Conservation (phyloP, 1,284 basidiomycete genomes). For the Rhizoctonia solani region DNA sequence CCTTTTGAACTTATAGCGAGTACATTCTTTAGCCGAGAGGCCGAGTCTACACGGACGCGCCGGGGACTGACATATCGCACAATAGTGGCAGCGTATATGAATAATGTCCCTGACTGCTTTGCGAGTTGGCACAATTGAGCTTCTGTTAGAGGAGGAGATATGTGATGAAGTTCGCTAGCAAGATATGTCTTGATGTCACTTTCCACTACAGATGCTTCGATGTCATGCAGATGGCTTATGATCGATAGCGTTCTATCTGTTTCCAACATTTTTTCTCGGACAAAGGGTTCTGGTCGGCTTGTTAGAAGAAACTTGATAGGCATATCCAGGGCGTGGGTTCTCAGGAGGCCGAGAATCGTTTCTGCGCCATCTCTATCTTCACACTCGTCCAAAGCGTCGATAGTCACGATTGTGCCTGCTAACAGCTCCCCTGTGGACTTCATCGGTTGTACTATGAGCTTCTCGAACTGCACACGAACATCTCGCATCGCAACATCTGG, state of each 20-base stretch:
- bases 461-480: background rate
- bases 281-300: constrained; percentile 33
- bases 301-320: constrained; percentile 30
- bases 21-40: too few species aligned
- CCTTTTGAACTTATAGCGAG: background rate
- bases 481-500: background rate
- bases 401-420: background rate
- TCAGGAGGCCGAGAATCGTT: background rate
- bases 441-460: background rate
- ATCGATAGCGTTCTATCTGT: background rate
- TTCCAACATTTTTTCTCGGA: background rate
- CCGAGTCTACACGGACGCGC: too few species aligned
- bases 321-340: background rate
- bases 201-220: constrained; percentile 33
- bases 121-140: background rate
- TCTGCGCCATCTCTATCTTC: constrained; percentile 1
- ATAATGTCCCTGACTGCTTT: background rate
- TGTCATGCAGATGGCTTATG: constrained; percentile 36
- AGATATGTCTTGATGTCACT: constrained; percentile 31
- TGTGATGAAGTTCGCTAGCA: background rate
- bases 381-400: constrained; percentile 35
- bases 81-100: constrained; percentile 18
- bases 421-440: background rate
- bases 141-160: background rate
- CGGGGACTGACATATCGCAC: constrained; percentile 3